A percentile compares a stretch with the other conserved stretches of the same genome.
phyloP scores from a whole-genome alignment of 441 rosid species.

The Manihot esculenta region DNA sequence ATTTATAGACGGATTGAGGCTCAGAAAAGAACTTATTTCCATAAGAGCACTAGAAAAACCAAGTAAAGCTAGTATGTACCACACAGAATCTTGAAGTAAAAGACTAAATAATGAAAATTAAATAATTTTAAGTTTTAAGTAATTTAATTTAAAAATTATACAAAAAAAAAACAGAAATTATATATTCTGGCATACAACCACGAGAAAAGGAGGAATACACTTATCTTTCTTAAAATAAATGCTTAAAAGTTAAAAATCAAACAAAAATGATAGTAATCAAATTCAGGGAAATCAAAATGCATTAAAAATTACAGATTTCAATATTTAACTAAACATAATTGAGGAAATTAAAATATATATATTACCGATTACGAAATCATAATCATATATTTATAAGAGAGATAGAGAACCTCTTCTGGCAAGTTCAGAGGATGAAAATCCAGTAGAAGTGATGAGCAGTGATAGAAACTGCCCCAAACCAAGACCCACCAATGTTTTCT shows the following conservation, averaged over 20 bases:
- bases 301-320: background rate
- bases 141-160: background rate
- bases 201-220: background rate
- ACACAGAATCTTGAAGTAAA: background rate
- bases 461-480: slow-evolving; percentile 80
- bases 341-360: background rate
- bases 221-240: background rate
- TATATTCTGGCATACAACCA: background rate
- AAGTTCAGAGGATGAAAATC: slow-evolving; percentile 60
- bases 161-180: background rate
- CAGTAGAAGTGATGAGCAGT: slow-evolving; percentile 68
- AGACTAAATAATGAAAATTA: background rate
- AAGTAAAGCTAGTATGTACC: background rate
- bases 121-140: background rate
- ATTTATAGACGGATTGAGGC: slow-evolving; percentile 1
- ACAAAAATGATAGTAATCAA: background rate
- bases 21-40: background rate
- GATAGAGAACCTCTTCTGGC: slow-evolving; percentile 50
- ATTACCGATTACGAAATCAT: background rate
- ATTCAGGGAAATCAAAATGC: slow-evolving; percentile 6
- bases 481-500: slow-evolving; percentile 64
- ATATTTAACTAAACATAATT: background rate
- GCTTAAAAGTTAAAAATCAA: background rate
- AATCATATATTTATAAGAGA: background rate
- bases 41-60: background rate